phyloP scores from a whole-genome alignment of 129 eudicot genomes.

The Helianthus tuberosus region DNA sequence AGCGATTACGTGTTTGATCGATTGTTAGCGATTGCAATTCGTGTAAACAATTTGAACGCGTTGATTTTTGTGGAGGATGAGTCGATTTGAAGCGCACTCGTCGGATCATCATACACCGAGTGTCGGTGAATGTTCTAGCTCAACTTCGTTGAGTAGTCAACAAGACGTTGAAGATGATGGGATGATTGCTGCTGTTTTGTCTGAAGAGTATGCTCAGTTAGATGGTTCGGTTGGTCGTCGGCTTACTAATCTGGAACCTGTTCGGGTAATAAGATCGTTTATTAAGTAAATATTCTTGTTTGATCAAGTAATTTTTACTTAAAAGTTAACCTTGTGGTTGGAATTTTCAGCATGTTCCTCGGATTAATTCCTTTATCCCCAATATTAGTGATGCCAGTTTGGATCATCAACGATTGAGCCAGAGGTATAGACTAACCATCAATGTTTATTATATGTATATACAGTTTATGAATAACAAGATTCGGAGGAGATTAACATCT shows the following conservation, averaged over 20 bases:
- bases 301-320: conserved; percentile 5
- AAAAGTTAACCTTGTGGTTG: not conserved
- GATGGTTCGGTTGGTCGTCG: conserved; percentile 73
- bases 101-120: conserved; percentile 23
- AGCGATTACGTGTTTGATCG: not conserved
- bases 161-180: conserved; percentile 68
- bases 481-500: not conserved
- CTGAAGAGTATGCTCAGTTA: conserved; percentile 77
- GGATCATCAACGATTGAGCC: conserved; percentile 76
- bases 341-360: conserved; percentile 69
- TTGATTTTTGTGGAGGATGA: conserved; percentile 38
- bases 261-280: conserved; percentile 59
- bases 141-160: conserved; percentile 68
- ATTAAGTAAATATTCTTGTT: not conserved
- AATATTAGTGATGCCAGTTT: conserved; percentile 64
- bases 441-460: not conserved
- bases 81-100: conserved; percentile 24
- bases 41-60: conserved; percentile 11
- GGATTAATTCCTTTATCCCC: conserved; percentile 67
- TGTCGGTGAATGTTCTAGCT: conserved; percentile 62
- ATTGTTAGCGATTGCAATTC: conserved; percentile 13
- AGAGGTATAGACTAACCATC: conserved; percentile 49
- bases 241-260: conserved; percentile 64
- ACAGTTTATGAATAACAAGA: not conserved
- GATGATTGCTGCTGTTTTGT: conserved; percentile 71